Evolutionary conservation across 768 basidiomycete genomes (phyloP), one percentile per base, ranked within the genome.

Genomic region (Krasilnikovozyma curviuscula): DNA sequence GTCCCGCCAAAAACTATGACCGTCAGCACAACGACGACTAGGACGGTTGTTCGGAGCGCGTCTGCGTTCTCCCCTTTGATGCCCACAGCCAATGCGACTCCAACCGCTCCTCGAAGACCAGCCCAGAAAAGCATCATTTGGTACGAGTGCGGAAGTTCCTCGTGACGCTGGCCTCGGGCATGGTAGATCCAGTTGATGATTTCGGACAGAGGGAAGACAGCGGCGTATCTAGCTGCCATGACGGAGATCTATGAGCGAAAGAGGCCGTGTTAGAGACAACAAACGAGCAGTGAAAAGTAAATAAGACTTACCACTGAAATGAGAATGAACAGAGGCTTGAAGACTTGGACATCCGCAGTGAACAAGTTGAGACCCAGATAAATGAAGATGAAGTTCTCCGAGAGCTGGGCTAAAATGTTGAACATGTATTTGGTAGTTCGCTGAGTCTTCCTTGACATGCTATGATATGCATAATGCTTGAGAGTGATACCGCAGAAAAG

Each of bases 61-160:
- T 84, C 77, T 0, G 85, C 85, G 59, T 91, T 91, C 25, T 76
- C 71, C n/a, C 93, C 91, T 49, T 79, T 79, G 70, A 98, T 91
- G 2, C 89, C 89, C 2, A 86, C 83, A 1, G 93, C 93, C 27
- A 98, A 75, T 3, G 93, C 93, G 19, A 98, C 93, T 32, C 93
- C 93, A 35, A 98, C 93, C 0, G 93, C 93, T 30, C 93, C 93
- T 25, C 93, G 72, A 46, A 98, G 68, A 5, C 91, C 91, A 1
- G 91, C 91, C 93, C 91, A 98, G 67, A 97, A 97, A 14, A 97
- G 68, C 88, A 97, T 93, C 84, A 97, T 91, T 58, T 95, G 89
- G 60, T 98, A 95, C 10, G 86, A 88, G 64, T 97, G 89, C 1
- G 93, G 89, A 5, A 98, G 69, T 56, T 95, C 89, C 55, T 93